A percentile compares a stretch with the other conserved stretches of the same genome.
Conservation (phyloP, 163 green algal species). For the Picocystis sp. region DNA sequence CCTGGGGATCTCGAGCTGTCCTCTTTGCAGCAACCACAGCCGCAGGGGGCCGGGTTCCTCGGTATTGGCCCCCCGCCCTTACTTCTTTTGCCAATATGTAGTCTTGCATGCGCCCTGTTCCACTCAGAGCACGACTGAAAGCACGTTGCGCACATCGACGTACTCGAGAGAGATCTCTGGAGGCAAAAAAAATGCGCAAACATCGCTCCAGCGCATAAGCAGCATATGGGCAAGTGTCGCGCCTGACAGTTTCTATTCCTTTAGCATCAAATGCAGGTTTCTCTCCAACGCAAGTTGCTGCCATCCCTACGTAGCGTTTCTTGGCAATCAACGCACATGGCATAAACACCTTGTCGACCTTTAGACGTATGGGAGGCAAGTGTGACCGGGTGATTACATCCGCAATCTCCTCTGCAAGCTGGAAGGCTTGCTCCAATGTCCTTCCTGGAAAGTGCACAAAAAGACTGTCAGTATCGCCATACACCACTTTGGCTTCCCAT, state of each 20-base stretch:
- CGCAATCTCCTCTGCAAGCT: conserved; percentile 76
- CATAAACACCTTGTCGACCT: conserved; percentile 79
- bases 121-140: conserved; percentile 5
- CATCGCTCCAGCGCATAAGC: conserved; percentile 69
- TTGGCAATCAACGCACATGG: conserved; percentile 69
- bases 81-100: conserved; percentile 88
- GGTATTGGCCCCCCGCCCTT: conserved; percentile 13
- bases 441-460: conserved; percentile 7
- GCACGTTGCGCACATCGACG: conserved; percentile 5
- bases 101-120: conserved; percentile 23
- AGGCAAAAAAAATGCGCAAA: conserved; percentile 70
- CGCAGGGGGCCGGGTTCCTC: conserved; percentile 47
- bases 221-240: conserved; percentile 78
- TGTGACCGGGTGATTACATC: conserved; percentile 61
- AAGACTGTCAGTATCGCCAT: conserved; percentile 46
- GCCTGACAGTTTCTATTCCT: conserved; percentile 88
- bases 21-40: conserved; percentile 73
- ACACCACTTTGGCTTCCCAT: conserved; percentile 71
- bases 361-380: conserved; percentile 68
- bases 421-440: conserved; percentile 44
- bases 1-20: conserved; percentile 67
- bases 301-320: conserved; percentile 92
- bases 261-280: conserved; percentile 78
- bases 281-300: neutral
- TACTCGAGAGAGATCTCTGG: conserved; percentile 42